Conservation (phyloP, 371 early-diverging fungal species). For the Chytridium lagenaria region DNA sequence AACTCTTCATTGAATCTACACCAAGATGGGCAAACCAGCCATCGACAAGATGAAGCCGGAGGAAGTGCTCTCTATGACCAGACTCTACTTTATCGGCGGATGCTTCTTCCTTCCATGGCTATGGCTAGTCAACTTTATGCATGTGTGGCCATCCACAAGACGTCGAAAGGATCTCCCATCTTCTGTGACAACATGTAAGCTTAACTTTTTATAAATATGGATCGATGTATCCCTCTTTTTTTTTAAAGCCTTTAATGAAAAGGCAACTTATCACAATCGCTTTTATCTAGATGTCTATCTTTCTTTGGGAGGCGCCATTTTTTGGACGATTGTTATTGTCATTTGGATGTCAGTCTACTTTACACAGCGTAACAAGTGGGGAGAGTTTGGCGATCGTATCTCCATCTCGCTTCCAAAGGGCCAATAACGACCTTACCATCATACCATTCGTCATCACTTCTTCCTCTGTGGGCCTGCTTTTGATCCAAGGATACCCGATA, state of each 20-base stretch:
- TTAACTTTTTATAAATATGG: not conserved
- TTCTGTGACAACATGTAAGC: conserved; percentile 38
- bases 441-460: too few species aligned
- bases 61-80: conserved; percentile 41
- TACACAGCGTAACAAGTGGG: conserved; percentile 46
- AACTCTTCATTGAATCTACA: too few species aligned
- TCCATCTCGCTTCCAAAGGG: conserved; percentile 43
- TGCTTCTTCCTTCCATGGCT: conserved; percentile 43
- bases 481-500: too few species aligned
- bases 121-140: conserved; percentile 52
- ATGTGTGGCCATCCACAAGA: conserved; percentile 42
- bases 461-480: too few species aligned
- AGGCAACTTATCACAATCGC: not conserved
- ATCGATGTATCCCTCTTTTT: not conserved
- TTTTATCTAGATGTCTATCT: conserved; percentile 31
- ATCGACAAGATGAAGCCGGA: conserved; percentile 33
- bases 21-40: conserved; percentile 16
- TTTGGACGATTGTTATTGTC: conserved; percentile 34
- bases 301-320: conserved; percentile 41
- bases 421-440: conserved; percentile 7
- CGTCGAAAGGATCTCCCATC: conserved; percentile 33
- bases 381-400: conserved; percentile 41
- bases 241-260: too few species aligned
- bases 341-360: conserved; percentile 43
- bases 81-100: conserved; percentile 41